Base-by-base conservation (phyloP, 2,329 filamentous ascomycete genomes). In the Penicillium aurantiogriseum region DNA sequence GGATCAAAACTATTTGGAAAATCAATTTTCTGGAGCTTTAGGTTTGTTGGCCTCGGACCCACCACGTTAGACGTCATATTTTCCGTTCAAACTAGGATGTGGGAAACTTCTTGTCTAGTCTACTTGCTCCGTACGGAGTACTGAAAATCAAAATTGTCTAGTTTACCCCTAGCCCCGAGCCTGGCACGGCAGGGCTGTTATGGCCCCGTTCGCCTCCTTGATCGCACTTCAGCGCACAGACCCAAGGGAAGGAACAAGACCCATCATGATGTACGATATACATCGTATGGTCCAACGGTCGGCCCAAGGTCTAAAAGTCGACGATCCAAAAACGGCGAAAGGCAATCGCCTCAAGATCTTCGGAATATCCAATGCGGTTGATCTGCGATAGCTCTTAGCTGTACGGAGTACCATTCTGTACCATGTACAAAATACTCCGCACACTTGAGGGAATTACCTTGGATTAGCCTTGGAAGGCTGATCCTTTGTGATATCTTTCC, bases 291-390 rank as follows among this genome's bases (percentile, higher is more conserved):
- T 43, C 50, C 50, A 66, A 66, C 63, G 63, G 63, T 62, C 62
- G 50, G 56, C 51, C 40, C 46, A 56, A 36, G 59, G 56, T 48
- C 59, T 44, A 51, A 62, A 49, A 57, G 49, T 56, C 25, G 27
- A 27, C 27, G 40, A 56, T 49, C 53, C 38, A 29, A 55, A 50
- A 55, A 33, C 51, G 54, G 49, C 33, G 33, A 38, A 58, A 62
- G 60, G 56, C 43, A 63, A 66, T 62, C 58, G 59, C 27, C 35
- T 46, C 51, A 33, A 61, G 64, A 63, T 65, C 61, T 63, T 62
- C 60, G 47, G 48, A 57, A 51, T 35, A 36, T 54, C 51, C 31
- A 57, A 57, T 56, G 40, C 51, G 49, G 54, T 45, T 43, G 47
- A 60, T 62, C 59, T 57, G 23, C 17, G 43, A 56, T 13, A 40